phyloP scores from a whole-genome alignment of 176 grass and related monocot species.

The Cenchrus americanus region DNA sequence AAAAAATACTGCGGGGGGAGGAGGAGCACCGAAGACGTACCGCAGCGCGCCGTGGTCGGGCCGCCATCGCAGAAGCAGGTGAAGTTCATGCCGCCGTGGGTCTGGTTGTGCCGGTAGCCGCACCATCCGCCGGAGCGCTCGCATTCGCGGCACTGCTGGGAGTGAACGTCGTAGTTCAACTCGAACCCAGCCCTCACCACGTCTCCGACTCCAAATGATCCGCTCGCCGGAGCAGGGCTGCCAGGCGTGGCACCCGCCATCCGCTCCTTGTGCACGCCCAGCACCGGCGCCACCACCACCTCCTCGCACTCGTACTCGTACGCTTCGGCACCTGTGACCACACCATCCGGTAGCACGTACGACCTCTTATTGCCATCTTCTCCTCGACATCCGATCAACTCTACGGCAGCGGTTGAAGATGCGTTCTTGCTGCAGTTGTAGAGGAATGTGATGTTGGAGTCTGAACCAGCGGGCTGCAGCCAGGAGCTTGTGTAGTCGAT shows the following conservation, averaged over 20 bases:
- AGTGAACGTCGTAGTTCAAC: not conserved
- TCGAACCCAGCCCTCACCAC: no score
- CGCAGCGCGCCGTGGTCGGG: not conserved
- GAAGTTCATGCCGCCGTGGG: not conserved
- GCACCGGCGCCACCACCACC: slow-evolving; percentile 52
- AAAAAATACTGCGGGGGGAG: not conserved
- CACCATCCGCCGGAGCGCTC: slow-evolving; percentile 49
- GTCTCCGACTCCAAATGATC: no score
- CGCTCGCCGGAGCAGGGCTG: no score
- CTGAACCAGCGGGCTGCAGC: not conserved
- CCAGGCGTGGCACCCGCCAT: no score
- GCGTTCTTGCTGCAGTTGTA: slow-evolving; percentile 48
- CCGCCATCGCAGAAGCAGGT: slow-evolving; percentile 47
- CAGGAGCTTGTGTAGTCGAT: not conserved
- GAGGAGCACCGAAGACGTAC: not conserved
- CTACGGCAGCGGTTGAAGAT: no score
- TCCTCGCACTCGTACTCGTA: slow-evolving; percentile 35
- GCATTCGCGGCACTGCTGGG: slow-evolving; percentile 14
- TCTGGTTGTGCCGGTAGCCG: slow-evolving; percentile 44
- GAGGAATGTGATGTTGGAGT: slow-evolving; percentile 54
- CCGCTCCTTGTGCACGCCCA: not conserved
- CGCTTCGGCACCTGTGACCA: not conserved
- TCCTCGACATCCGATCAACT: not conserved
- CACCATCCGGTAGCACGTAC: slow-evolving; percentile 17
- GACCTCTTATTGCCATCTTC: not conserved